Conservation (phyloP, 176 grass and related monocot species). For the Oropetium thomaeum region DNA sequence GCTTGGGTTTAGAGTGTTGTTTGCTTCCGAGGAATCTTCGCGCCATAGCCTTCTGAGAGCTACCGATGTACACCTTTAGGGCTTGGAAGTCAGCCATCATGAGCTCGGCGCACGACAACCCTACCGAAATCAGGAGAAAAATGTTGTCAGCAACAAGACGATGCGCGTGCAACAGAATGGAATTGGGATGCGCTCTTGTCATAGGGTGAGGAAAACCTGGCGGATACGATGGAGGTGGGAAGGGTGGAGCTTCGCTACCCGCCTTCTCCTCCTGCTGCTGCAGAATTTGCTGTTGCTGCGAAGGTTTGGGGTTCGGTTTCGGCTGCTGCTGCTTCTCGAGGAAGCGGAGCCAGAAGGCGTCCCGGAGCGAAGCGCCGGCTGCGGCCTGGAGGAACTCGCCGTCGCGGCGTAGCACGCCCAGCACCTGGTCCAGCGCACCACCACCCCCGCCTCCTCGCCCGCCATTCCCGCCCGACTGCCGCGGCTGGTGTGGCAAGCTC, state of each 20-base stretch:
- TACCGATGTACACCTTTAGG: slow-evolving; percentile 66
- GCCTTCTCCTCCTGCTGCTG: not conserved
- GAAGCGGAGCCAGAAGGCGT: slow-evolving; percentile 79
- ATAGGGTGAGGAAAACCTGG: slow-evolving; percentile 48
- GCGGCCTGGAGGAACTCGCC: slow-evolving; percentile 48
- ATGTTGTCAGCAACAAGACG: slow-evolving; percentile 6
- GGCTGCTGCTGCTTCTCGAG: slow-evolving; percentile 52
- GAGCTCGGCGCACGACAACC: slow-evolving; percentile 63
- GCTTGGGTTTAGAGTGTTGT: slow-evolving; percentile 21
- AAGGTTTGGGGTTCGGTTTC: not conserved
- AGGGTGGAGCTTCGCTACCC: not conserved
- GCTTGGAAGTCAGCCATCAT: slow-evolving; percentile 80
- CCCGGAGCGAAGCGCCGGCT: slow-evolving; percentile 31
- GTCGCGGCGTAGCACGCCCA: slow-evolving; percentile 63
- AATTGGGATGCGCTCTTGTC: slow-evolving; percentile 20
- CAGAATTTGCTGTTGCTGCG: not conserved
- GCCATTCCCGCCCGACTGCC: slow-evolving; percentile 15
- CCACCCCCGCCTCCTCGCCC: slow-evolving; percentile 19
- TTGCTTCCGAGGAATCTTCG: slow-evolving; percentile 28
- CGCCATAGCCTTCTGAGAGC: slow-evolving; percentile 25
- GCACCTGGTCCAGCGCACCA: slow-evolving; percentile 44
- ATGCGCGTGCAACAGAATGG: not conserved
- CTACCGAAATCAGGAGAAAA: slow-evolving; percentile 24
- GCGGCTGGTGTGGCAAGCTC: slow-evolving; percentile 33
- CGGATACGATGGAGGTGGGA: slow-evolving; percentile 47